A percentile compares a stretch with the other conserved stretches of the same genome.
phyloP scores from a whole-genome alignment of 1,284 basidiomycete species.

The Boletus sp. region DNA sequence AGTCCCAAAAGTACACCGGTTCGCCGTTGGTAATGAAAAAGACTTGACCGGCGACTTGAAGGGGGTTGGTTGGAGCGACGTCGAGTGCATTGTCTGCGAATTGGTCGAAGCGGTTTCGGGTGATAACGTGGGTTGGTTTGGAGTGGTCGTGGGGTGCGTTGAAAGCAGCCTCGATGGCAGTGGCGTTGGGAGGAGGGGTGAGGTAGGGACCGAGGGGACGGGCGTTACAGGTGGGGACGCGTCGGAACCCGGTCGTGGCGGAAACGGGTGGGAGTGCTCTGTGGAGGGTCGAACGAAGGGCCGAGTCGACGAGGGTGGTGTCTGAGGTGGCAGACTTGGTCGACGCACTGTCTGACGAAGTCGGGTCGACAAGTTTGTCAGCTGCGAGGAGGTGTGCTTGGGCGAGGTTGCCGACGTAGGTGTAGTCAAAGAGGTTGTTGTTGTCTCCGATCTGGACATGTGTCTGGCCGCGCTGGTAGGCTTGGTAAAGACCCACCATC shows the following conservation, averaged over 20 bases:
- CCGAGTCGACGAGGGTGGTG: constrained; percentile 20
- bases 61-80: constrained; percentile 49
- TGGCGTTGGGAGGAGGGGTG: constrained; percentile 56
- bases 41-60: constrained; percentile 87
- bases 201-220: constrained; percentile 81
- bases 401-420: constrained; percentile 96
- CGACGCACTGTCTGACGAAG: constrained; percentile 19
- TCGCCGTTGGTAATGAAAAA: constrained; percentile 99
- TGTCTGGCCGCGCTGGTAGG: constrained; percentile 81
- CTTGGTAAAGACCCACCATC: constrained; percentile 78
- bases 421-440: constrained; percentile 95
- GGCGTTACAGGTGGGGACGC: constrained; percentile 74
- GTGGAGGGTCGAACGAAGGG: constrained; percentile 40
- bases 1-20: constrained; percentile 96
- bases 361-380: constrained; percentile 65
- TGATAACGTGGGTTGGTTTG: constrained; percentile 53
- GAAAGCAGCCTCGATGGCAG: constrained; percentile 61
- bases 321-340: constrained; percentile 13
- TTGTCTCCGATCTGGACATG: constrained; percentile 95
- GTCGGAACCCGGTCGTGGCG: constrained; percentile 57
- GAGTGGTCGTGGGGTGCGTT: constrained; percentile 47
- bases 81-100: constrained; percentile 57
- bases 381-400: constrained; percentile 94
- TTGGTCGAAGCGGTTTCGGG: constrained; percentile 76
- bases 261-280: constrained; percentile 63